Evolutionary conservation across 2,329 filamentous ascomycete genomes (phyloP), one percentile per base, ranked within the genome.

Genomic region (Colletotrichum destructivum): DNA sequence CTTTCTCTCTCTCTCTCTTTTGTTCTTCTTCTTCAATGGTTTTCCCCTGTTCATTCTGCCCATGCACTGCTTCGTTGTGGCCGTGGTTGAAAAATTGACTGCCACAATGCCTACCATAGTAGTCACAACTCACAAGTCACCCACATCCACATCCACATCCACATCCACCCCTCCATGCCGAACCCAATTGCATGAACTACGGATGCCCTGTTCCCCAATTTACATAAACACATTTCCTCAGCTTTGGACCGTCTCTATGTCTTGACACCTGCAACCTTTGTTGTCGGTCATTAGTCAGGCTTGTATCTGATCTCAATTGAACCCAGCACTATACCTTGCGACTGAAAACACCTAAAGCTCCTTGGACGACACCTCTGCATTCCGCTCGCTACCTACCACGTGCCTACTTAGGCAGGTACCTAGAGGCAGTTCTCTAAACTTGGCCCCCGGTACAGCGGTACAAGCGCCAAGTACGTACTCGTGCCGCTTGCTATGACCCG

Each of bases 401-500:
- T 38, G 35, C 35, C 35, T 38, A 38, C 35, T 38, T 38, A 38
- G 35, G 8, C 35, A 38, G 35, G 35, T 38, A 38, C 35, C 35
- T 38, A 8, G 35, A 38, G 8, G 35, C 31, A 26, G 16, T 21
- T n/a, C 31, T 15, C 59, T 16, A 40, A 51, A 23, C 16, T n/a
- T 15, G 35, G n/a, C 61, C 49, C 38, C 49, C 61, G 38, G 44
- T 54, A 54, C 15, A 42, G 21, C 35, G 35, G 61, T 63, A 54
- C 35, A 54, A n/a, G 38, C 46, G n/a, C 9, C 8, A 9, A 55
- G 57, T 71, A 71, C 69, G 57, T 71, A 68, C 57, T 40, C 46
- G n/a, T 13, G 6, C 13, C 38, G 16, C 35, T 57, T 23, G 21
- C 35, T 11, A 31, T 49, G 44, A 49, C 65, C 54, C 54, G 35